Percentiles rank a stretch among this genome's conserved stretches.
Evolutionary conservation across 2,329 filamentous ascomycete species (phyloP).

Genomic region (Acephala macrosclerotiorum): DNA sequence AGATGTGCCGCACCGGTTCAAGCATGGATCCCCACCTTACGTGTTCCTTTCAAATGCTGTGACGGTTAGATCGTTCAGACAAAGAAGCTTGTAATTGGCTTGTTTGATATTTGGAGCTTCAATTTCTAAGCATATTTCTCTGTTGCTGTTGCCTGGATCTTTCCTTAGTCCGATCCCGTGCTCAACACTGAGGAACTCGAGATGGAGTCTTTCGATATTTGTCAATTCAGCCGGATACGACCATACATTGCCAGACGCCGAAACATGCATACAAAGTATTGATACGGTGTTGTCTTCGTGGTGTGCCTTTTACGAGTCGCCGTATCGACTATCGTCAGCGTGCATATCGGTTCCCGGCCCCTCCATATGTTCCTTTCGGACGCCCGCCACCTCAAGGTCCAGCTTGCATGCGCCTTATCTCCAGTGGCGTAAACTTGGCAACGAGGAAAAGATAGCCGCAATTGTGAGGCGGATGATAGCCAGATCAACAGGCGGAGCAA

Average conservation of each 20-base stretch:
- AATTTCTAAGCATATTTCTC: background rate
- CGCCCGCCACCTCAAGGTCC: conserved; percentile 3
- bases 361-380: conserved; percentile 15
- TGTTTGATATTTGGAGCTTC: conserved; percentile 13
- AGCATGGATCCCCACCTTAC: conserved; percentile 12
- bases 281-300: background rate
- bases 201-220: background rate
- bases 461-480: background rate
- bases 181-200: background rate
- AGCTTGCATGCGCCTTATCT: conserved; percentile 8
- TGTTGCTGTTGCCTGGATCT: background rate
- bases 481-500: conserved; percentile 17
- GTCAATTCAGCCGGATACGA: conserved; percentile 3
- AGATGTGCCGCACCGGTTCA: conserved; percentile 9
- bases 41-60: conserved; percentile 12
- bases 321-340: conserved; percentile 12
- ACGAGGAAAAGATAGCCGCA: background rate
- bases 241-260: background rate
- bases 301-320: conserved; percentile 15
- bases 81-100: conserved; percentile 5
- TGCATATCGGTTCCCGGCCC: conserved; percentile 16
- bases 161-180: background rate
- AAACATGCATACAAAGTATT: conserved; percentile 1
- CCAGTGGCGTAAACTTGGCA: conserved; percentile 4
- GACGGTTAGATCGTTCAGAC: conserved; percentile 11